Conservation (phyloP, 108 stramenopile species). For the Pseudonitzschia multiseries region DNA sequence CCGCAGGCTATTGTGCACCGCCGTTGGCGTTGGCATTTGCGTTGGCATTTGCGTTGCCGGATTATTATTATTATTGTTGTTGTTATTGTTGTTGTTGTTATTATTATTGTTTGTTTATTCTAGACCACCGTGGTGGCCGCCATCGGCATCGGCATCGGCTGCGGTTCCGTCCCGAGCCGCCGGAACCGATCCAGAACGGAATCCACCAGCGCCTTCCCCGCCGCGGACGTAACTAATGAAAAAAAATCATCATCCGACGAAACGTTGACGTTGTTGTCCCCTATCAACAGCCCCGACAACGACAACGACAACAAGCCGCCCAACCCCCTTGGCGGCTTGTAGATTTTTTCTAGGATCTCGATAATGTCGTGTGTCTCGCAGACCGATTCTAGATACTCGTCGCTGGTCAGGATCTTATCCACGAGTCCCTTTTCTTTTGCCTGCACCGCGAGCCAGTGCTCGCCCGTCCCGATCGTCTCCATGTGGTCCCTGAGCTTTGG, state of each 20-base stretch:
- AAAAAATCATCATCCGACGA: no score
- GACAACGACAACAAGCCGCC: no score
- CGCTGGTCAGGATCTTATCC: slow-evolving; percentile 75
- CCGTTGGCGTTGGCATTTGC: no score
- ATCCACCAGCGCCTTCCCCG: not conserved
- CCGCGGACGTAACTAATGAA: no score
- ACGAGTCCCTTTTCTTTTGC: slow-evolving; percentile 68
- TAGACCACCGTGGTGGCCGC: slow-evolving; percentile 9
- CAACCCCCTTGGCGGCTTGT: no score
- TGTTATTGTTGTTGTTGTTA: no score
- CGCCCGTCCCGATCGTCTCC: slow-evolving; percentile 73
- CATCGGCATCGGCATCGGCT: slow-evolving; percentile 5
- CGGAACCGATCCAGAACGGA: not conserved
- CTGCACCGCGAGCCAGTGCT: slow-evolving; percentile 71
- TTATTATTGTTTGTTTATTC: no score
- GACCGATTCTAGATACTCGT: slow-evolving; percentile 61
- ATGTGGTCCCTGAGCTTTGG: slow-evolving; percentile 49
- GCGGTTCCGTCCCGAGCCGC: slow-evolving; percentile 1
- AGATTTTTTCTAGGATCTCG: slow-evolving; percentile 18
- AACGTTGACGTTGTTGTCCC: no score
- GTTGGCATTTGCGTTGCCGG: no score
- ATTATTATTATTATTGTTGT: no score
- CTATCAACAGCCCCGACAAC: no score
- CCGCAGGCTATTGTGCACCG: no score
- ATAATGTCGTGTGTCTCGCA: slow-evolving; percentile 6